Base-by-base conservation (phyloP, 192 early-diverging fungal genomes). In the Entomortierella lignicola region DNA sequence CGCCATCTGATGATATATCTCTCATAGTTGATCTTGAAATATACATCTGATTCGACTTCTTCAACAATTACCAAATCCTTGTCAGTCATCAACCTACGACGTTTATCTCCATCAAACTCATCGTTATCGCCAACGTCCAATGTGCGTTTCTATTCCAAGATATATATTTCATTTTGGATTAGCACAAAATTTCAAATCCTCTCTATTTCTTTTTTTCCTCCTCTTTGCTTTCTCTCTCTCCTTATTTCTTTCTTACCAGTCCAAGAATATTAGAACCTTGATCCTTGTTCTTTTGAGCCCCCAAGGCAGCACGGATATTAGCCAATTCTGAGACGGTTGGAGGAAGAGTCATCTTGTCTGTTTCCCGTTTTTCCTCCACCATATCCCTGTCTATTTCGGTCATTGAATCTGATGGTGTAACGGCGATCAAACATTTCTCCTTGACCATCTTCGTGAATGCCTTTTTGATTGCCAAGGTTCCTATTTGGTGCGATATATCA, bases 11-110 rank as follows among this genome's bases (percentile, higher is more conserved):
- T 88, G 54, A 87, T 89, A 42, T 87, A 90, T 39, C 86, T 83
- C 11, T 91, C 90, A 71, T 81, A 87, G 65, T 93, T 92, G 43
- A 91, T 67, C 48, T 83, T 82, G 77, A 93, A 93, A 55, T 79
- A 90, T 39, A 89, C 81, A 39, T 87, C 85, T 21, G 88, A 80
- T 51, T 91, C 90, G 21, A 87, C 79, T 50, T 82, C 83, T 27
- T 83, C 69, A 10, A 74, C 59, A 43, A 83, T 63, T 11, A 29
- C 27, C 50, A 71, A 25, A 17, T 74, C 72, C 5, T 10, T 47
- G 10, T 52, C 62, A 12, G 18, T 48, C 55, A 56, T 47, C 55
- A 61, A 30, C 31, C 50, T 58, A 34, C 41, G 64, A n/a, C 55
- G 58, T 44, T 55, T 81, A 4, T 74, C 77, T 42, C 53, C 71